A percentile compares a stretch with the other conserved stretches of the same genome.
phyloP scores from a whole-genome alignment of 768 basidiomycete species.

The Candolleomyces eurysporus region DNA sequence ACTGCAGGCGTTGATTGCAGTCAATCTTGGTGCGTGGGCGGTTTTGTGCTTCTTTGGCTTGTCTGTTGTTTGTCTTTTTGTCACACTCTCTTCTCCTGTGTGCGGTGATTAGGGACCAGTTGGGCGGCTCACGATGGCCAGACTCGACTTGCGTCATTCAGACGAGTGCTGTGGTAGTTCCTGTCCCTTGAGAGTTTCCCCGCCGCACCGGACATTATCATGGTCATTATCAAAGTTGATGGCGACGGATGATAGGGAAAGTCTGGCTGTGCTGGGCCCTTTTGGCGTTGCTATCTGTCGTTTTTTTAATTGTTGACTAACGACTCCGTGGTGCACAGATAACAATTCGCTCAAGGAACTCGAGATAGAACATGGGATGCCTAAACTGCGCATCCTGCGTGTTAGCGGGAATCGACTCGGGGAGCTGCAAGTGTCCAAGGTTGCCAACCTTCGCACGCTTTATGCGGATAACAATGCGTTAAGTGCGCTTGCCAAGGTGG shows the following conservation, averaged over 20 bases:
- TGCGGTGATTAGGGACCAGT: neutral
- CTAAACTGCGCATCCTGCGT: slow-evolving; percentile 78
- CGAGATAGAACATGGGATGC: slow-evolving; percentile 52
- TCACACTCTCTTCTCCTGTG: neutral
- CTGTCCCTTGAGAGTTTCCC: neutral
- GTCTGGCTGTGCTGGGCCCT: neutral
- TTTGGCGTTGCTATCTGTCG: slow-evolving; percentile 8
- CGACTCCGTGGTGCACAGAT: slow-evolving; percentile 44
- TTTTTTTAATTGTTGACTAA: slow-evolving; percentile 6
- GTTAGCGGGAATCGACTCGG: slow-evolving; percentile 79
- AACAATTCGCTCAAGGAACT: slow-evolving; percentile 65
- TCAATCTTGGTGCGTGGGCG: slow-evolving; percentile 77
- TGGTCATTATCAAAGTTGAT: neutral
- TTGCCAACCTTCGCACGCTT: slow-evolving; percentile 79
- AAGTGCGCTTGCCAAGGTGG: slow-evolving; percentile 46
- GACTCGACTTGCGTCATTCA: neutral
- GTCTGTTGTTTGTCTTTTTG: neutral
- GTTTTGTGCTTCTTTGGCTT: slow-evolving; percentile 5
- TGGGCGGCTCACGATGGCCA: neutral
- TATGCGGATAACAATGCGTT: slow-evolving; percentile 88
- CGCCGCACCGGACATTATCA: neutral
- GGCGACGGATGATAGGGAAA: neutral
- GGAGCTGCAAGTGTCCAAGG: slow-evolving; percentile 57
- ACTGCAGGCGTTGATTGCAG: slow-evolving; percentile 59
- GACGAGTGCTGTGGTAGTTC: neutral